These are phyloP conservation scores for Phytophthora megakarya DNA, from an alignment of 352 stramenopile genomes.

Conservation along the genomic window DNA sequence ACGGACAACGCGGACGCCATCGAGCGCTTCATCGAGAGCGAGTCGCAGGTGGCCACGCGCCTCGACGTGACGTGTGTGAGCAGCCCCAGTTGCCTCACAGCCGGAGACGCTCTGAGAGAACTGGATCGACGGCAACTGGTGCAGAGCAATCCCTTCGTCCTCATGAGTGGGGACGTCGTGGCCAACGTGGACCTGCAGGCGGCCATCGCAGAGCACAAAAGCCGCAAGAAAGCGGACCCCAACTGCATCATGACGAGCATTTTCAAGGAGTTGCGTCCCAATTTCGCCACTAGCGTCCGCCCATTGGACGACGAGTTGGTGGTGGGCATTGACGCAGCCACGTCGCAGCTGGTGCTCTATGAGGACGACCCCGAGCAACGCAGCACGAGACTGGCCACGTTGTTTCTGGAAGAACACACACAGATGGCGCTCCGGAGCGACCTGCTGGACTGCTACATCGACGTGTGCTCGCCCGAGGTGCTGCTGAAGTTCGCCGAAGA, in stretches of 20 bases:
- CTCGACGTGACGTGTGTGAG: constrained; percentile 74
- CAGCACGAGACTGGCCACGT: constrained; percentile 58
- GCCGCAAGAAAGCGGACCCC: constrained; percentile 88
- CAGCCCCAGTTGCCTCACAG: constrained; percentile 87
- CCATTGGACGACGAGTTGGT: constrained; percentile 83
- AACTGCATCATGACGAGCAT: constrained; percentile 96
- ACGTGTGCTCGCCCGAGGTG: constrained; percentile 98
- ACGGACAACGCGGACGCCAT: constrained; percentile 87
- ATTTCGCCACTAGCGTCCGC: constrained; percentile 60
- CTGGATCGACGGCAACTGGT: constrained; percentile 95
- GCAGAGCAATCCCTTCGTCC: constrained; percentile 97
- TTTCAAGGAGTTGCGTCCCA: constrained; percentile 88
- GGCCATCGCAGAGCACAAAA: constrained; percentile 75
- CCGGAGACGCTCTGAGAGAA: constrained; percentile 95
- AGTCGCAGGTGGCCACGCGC: constrained; percentile 61
- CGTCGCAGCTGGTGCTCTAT: constrained; percentile 86
- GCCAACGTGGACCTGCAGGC: constrained; percentile 94
- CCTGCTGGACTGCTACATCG: constrained; percentile 97
- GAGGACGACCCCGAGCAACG: constrained; percentile 65
- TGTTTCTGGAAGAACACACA: constrained; percentile 85
- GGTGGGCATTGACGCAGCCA: constrained; percentile 77
- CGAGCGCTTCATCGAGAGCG: constrained; percentile 77
- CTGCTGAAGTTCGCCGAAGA: constrained; percentile 97
- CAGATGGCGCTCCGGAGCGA: constrained; percentile 92
- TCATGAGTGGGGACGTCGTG: constrained; percentile 96